A percentile compares a stretch with the other conserved stretches of the same genome.
Conservation (phyloP, 2,329 filamentous ascomycete species). For the Trichoderma lentiforme region DNA sequence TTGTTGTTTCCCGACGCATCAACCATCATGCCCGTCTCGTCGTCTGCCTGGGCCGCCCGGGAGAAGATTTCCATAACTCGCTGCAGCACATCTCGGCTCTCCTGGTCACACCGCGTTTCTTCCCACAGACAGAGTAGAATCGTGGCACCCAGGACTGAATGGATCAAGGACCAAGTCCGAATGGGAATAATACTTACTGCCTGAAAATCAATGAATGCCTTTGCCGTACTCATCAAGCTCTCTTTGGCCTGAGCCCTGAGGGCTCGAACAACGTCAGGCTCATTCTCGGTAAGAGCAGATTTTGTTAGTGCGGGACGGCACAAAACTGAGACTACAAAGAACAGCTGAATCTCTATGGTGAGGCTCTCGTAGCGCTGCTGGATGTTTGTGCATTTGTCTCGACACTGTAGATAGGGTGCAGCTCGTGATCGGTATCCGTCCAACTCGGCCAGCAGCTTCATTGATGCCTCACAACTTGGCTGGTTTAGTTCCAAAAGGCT, state of each 20-base stretch:
- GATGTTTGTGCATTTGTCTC: slow-evolving; percentile 1
- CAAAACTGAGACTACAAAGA: background rate
- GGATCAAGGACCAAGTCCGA: slow-evolving; percentile 14
- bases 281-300: background rate
- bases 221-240: slow-evolving; percentile 6
- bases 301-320: slow-evolving; percentile 2
- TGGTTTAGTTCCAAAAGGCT: background rate
- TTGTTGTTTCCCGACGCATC: background rate
- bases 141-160: slow-evolving; percentile 1
- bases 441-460: background rate
- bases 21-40: slow-evolving; percentile 4
- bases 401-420: background rate
- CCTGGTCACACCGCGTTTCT: slow-evolving; percentile 5
- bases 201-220: slow-evolving; percentile 13
- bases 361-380: slow-evolving; percentile 12
- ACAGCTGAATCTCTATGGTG: background rate
- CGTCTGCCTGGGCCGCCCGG: slow-evolving; percentile 6
- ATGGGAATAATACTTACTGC: slow-evolving; percentile 10
- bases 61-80: slow-evolving; percentile 10
- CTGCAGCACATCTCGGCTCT: slow-evolving; percentile 13
- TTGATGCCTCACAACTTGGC: background rate
- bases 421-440: slow-evolving; percentile 8
- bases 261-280: background rate
- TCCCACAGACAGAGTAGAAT: slow-evolving; percentile 16
- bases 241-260: slow-evolving; percentile 9